These are phyloP conservation scores for Perkinsus olseni DNA, from an alignment of 169 alveolate species.

Conservation along the genomic window DNA sequence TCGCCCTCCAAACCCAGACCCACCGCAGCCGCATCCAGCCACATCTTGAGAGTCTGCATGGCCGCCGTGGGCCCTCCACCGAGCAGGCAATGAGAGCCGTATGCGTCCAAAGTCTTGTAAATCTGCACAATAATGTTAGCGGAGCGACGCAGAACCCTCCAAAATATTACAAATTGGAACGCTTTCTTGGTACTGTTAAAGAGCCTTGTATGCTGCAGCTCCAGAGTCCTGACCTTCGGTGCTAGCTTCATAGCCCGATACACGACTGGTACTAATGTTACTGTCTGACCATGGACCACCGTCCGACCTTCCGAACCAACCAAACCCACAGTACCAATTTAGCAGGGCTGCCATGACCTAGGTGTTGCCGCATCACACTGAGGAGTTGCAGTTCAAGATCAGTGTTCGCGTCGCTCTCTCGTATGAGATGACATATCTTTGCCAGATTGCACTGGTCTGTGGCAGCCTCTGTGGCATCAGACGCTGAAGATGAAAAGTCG, in stretches of 20 bases:
- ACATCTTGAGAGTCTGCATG: conserved; percentile 1
- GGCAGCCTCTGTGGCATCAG: not conserved
- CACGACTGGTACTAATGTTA: not conserved
- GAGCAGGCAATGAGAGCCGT: not conserved
- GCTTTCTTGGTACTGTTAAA: not conserved
- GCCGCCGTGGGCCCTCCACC: conserved; percentile 12
- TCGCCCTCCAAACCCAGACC: not conserved
- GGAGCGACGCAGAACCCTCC: not conserved
- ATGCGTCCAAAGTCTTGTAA: not conserved
- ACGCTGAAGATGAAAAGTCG: not conserved
- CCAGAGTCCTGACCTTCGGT: not conserved
- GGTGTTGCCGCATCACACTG: not conserved
- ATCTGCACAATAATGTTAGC: not conserved
- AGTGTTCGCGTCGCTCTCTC: not conserved
- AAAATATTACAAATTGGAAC: not conserved
- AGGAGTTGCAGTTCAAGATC: not conserved
- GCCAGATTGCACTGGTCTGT: not conserved
- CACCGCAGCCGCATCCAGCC: not conserved
- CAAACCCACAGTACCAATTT: not conserved
- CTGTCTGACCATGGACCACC: not conserved
- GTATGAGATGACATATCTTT: not conserved
- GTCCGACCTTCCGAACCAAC: not conserved
- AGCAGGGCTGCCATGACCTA: not conserved
- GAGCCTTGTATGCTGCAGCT: not conserved
- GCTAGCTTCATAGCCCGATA: not conserved